Percentiles rank a stretch among this genome's conserved stretches.
Evolutionary conservation across 2,329 filamentous ascomycete genomes (phyloP).

Genomic region (Boeremia exigua): DNA sequence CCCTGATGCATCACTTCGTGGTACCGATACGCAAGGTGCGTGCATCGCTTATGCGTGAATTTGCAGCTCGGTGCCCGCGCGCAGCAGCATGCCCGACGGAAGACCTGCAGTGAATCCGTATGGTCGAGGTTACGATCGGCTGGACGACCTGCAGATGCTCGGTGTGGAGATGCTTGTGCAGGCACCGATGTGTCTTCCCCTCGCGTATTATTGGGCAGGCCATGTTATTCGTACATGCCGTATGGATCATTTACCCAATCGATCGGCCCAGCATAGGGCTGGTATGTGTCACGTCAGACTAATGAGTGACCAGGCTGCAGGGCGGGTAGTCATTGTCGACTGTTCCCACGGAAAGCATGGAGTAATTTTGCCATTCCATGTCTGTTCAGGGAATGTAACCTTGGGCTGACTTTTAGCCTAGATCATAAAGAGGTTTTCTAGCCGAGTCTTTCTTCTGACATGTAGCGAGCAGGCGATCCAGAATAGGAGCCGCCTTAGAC

Average conservation of each 20-base stretch:
- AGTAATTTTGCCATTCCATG: background rate
- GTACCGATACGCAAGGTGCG: background rate
- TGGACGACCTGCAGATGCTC: background rate
- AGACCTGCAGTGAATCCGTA: background rate
- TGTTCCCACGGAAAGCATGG: background rate
- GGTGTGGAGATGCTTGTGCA: background rate
- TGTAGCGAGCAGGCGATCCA: background rate
- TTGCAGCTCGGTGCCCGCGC: slow-evolving; percentile 1
- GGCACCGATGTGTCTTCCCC: background rate
- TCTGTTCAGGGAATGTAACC: background rate
- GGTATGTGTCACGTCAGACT: background rate
- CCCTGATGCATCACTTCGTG: slow-evolving; percentile 5
- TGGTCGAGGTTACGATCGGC: background rate
- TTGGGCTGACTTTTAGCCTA: background rate
- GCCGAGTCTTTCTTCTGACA: background rate
- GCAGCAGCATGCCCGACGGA: background rate
- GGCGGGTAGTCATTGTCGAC: background rate
- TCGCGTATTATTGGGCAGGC: background rate
- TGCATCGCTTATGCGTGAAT: background rate
- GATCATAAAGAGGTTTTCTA: background rate
- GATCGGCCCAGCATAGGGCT: background rate
- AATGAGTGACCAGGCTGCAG: background rate
- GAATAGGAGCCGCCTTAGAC: too few relatives aligned
- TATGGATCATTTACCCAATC: background rate
- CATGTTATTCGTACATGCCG: background rate